These are phyloP conservation scores for Globisporangium alternatum DNA, from an alignment of 352 stramenopile species.

Conservation along the genomic window DNA sequence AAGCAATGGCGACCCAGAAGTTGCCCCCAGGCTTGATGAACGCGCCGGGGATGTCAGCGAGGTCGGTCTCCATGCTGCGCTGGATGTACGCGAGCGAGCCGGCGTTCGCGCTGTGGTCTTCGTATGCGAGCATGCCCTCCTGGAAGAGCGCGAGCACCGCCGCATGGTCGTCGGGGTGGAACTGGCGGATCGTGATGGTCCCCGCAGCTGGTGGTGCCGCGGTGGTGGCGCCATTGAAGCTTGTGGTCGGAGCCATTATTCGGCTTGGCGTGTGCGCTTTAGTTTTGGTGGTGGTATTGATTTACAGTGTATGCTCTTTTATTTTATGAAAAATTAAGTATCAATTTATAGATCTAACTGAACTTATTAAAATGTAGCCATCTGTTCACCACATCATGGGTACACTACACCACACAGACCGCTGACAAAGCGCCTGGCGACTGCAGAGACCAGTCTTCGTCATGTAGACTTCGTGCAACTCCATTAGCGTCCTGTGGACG, in stretches of 20 bases:
- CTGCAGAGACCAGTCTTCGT: too few species aligned
- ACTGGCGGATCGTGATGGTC: conserved; percentile 29
- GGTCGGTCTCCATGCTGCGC: conserved; percentile 30
- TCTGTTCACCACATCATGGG: not conserved
- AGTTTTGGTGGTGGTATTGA: not conserved
- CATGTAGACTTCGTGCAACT: too few species aligned
- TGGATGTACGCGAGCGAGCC: conserved; percentile 30
- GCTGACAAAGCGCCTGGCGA: too few species aligned
- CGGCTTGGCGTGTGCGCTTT: too few species aligned
- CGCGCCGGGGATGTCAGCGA: conserved; percentile 28
- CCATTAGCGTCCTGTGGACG: too few species aligned
- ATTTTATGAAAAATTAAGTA: not conserved
- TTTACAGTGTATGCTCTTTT: too few species aligned
- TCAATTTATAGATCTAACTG: not conserved
- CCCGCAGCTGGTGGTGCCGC: not conserved
- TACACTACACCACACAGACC: not conserved
- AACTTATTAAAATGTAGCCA: not conserved
- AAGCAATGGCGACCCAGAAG: conserved; percentile 35
- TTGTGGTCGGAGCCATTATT: too few species aligned
- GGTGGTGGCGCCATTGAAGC: too few species aligned
- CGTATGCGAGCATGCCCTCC: conserved; percentile 38
- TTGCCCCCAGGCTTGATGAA: conserved; percentile 38
- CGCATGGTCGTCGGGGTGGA: conserved; percentile 25
- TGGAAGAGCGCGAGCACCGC: conserved; percentile 33
- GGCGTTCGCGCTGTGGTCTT: conserved; percentile 19